Base-by-base conservation (phyloP, 495 filamentous ascomycete genomes). In the Tuber borchii region DNA sequence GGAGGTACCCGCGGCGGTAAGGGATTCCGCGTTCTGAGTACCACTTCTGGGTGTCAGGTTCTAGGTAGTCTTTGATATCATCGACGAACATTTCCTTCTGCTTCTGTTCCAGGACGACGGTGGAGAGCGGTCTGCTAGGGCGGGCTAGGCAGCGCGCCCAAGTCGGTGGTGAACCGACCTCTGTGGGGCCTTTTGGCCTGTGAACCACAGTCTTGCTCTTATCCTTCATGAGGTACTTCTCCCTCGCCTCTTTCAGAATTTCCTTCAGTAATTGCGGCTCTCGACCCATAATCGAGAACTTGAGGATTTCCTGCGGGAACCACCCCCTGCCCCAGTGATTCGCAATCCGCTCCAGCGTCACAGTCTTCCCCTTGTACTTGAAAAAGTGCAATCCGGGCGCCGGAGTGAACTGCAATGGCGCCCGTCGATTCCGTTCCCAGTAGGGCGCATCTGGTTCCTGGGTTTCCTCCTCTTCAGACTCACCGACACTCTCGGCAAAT, bases 61-160 rank as follows among this genome's bases (percentile, higher is more conserved):
- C 90, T 9, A 97, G 85, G 79, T 95, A 97, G 79, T 97, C 93
- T 83, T 93, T 93, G 83, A 97, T 92, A 83, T 97, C 95, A 22
- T 86, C 84, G 44, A 96, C 83, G 34, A 97, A 87, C 40, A 85
- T 87, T 16, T 89, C 83, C 85, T 97, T 97, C 83, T 93, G 89
- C 46, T 85, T 82, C 39, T 88, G 86, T 76, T 97, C 94, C 22
- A 97, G 85, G 2, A 95, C 90, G 0, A 97, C 94, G 0, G 94
- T 97, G 5, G 88, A 87, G 85, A 97, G 89, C 3, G 94, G 91
- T 39, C 94, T 86, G 0, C 91, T 90, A 0, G 91, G 89, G 22
- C 92, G 77, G 20, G 81, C 75, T 31, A 82, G 78, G 44, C 81
- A 82, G 22, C 81, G 74, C 17, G 46, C 73, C 81, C 81, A 82